Percentiles rank a stretch among this genome's conserved stretches.
phyloP scores from a whole-genome alignment of 345 rosid genomes.

The Cardamine resedifolia region DNA sequence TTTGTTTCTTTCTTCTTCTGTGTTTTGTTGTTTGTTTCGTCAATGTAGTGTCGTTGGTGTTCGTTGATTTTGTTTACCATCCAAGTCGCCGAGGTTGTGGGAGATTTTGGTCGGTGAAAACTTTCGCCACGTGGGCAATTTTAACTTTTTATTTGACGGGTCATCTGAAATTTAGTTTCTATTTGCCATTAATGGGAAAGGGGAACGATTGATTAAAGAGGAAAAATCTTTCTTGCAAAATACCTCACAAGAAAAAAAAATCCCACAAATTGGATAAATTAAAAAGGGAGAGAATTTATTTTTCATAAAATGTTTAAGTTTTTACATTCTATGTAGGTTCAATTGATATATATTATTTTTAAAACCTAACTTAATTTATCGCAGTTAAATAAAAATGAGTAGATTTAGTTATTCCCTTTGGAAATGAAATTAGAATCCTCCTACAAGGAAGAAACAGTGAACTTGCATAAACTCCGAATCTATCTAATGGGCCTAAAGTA shows the following conservation, averaged over 20 bases:
- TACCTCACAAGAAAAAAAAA: too few species aligned
- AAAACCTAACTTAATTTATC: too few species aligned
- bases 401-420: too few species aligned
- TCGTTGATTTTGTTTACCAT: slow-evolving; percentile 21
- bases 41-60: slow-evolving; percentile 33
- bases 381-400: too few species aligned
- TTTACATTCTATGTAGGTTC: too few species aligned
- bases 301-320: background rate
- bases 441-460: too few species aligned
- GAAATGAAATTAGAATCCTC: too few species aligned
- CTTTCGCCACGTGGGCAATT: background rate
- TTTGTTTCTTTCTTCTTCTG: background rate
- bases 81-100: slow-evolving; percentile 29
- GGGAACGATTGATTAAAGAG: background rate
- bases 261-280: background rate
- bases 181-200: slow-evolving; percentile 25
- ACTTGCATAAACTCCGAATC: background rate
- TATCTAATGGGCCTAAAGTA: background rate
- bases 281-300: background rate
- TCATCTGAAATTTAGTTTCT: slow-evolving; percentile 27
- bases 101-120: slow-evolving; percentile 21
- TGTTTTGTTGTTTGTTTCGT: slow-evolving; percentile 16
- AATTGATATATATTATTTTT: too few species aligned
- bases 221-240: background rate
- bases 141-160: background rate